Conservation (phyloP, 2,329 filamentous ascomycete species). For the Decorospora gaudefroyi region DNA sequence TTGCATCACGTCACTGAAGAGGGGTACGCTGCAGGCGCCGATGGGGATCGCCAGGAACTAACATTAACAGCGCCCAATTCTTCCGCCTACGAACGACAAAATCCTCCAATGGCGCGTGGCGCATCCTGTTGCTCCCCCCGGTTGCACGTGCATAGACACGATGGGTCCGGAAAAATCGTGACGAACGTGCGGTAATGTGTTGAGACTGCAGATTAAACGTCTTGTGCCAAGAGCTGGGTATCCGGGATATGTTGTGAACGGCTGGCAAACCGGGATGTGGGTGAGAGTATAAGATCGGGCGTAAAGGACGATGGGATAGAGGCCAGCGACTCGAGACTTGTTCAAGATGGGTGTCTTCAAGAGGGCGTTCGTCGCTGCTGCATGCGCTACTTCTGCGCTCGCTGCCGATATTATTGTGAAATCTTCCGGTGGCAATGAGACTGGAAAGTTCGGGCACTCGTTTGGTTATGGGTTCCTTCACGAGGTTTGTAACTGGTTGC, state of each 20-base stretch:
- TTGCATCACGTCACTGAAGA: conserved; percentile 11
- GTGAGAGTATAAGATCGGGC: conserved; percentile 9
- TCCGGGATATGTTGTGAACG: conserved; percentile 2
- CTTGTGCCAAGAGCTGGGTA: conserved; percentile 13
- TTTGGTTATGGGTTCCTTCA: conserved; percentile 42
- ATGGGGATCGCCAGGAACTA: conserved; percentile 24
- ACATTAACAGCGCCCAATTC: conserved; percentile 18
- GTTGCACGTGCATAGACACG: conserved; percentile 2
- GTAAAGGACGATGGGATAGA: neutral
- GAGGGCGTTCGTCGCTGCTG: conserved; percentile 26
- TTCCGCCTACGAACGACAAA: conserved; percentile 23
- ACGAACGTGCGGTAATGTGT: conserved; percentile 8
- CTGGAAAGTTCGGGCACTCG: conserved; percentile 36
- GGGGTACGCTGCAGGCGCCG: conserved; percentile 13
- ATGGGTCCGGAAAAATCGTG: conserved; percentile 14
- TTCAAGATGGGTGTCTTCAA: conserved; percentile 30
- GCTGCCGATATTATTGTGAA: conserved; percentile 36
- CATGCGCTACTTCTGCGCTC: conserved; percentile 26
- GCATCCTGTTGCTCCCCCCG: conserved; percentile 1
- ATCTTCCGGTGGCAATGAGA: conserved; percentile 34
- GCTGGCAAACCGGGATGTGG: conserved; percentile 1
- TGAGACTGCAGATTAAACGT: conserved; percentile 12
- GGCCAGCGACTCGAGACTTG: conserved; percentile 15
- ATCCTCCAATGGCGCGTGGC: conserved; percentile 31
- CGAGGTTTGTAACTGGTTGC: conserved; percentile 21